phyloP scores from a whole-genome alignment of 768 basidiomycete genomes.

The Leccinum subgranulosum region DNA sequence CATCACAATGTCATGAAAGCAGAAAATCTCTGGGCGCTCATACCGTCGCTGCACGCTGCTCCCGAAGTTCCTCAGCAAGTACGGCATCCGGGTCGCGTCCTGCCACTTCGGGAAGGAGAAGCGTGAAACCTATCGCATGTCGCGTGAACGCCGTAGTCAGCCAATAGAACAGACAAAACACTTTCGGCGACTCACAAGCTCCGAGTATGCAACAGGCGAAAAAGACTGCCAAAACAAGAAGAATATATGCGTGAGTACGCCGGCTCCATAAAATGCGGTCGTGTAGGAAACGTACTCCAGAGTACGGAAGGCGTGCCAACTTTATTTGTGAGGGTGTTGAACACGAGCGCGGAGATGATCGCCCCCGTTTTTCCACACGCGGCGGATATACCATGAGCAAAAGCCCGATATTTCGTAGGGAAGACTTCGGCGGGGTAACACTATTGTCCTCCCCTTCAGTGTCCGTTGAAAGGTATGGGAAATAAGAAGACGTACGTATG shows the following conservation, averaged over 20 bases:
- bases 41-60: constrained; percentile 3
- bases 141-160: background rate
- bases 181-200: constrained; percentile 33
- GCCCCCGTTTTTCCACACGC: constrained; percentile 74
- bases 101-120: constrained; percentile 50
- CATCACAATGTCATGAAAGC: background rate
- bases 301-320: constrained; percentile 65
- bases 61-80: constrained; percentile 37
- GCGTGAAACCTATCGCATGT: constrained; percentile 31
- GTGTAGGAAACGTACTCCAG: constrained; percentile 56
- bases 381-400: constrained; percentile 73
- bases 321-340: constrained; percentile 57
- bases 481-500: constrained; percentile 39
- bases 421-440: constrained; percentile 78
- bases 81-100: constrained; percentile 50
- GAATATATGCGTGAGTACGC: background rate
- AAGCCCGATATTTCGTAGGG: constrained; percentile 71
- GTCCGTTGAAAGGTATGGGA: background rate
- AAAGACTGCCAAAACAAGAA: constrained; percentile 48
- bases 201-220: constrained; percentile 61
- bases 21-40: background rate
- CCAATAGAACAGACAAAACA: too few species aligned
- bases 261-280: background rate
- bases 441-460: constrained; percentile 28
- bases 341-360: constrained; percentile 71